phyloP scores from a whole-genome alignment of 1,284 basidiomycete species.

The Rhodotorula glutinis region DNA sequence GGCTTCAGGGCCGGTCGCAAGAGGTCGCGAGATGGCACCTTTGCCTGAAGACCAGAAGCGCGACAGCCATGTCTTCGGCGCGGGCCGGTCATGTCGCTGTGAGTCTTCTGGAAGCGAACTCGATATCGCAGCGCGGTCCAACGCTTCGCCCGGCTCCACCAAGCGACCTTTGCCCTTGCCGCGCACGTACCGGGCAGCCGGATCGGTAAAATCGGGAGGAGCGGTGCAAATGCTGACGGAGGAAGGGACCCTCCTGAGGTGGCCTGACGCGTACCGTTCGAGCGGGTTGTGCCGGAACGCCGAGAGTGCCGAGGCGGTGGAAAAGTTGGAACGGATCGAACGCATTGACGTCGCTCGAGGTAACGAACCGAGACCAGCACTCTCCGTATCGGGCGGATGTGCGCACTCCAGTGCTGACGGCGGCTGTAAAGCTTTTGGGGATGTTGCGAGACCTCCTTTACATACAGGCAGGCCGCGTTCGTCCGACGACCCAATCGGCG shows the following conservation, averaged over 20 bases:
- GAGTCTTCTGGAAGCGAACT: background rate
- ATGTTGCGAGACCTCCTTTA: too few relatives aligned
- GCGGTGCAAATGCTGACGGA: slow-evolving; percentile 31
- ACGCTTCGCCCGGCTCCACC: background rate
- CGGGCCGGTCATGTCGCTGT: background rate
- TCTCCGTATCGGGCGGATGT: too few relatives aligned
- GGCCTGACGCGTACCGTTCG: background rate
- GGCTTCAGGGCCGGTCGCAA: too few relatives aligned
- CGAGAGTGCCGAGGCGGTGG: slow-evolving; percentile 4
- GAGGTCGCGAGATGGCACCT: too few relatives aligned
- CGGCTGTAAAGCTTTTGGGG: too few relatives aligned
- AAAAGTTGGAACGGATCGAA: slow-evolving; percentile 8
- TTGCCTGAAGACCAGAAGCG: slow-evolving; percentile 4
- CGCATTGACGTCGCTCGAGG: background rate
- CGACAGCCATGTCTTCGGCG: background rate
- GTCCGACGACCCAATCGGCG: too few relatives aligned
- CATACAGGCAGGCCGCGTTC: too few relatives aligned
- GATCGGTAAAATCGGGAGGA: slow-evolving; percentile 28
- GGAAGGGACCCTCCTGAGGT: slow-evolving; percentile 17
- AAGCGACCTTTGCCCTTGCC: slow-evolving; percentile 27
- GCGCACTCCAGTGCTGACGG: too few relatives aligned
- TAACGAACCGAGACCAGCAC: too few relatives aligned
- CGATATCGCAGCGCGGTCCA: background rate
- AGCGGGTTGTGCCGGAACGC: slow-evolving; percentile 16
- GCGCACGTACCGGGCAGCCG: slow-evolving; percentile 2